Base-by-base conservation (phyloP, 345 rosid genomes). In the Moringa oleifera region DNA sequence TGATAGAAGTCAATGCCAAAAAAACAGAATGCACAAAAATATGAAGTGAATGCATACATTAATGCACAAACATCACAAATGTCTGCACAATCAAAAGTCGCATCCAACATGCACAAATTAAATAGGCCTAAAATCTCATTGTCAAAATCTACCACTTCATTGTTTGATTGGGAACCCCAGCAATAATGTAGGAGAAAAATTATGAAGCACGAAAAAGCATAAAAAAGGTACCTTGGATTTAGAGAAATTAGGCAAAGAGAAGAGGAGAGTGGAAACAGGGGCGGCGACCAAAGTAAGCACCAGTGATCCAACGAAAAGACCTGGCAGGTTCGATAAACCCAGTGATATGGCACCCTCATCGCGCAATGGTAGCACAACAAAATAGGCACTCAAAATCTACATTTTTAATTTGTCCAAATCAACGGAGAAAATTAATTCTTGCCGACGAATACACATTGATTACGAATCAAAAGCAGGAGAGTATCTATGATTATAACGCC, bases 271-370 rank as follows among this genome's bases (percentile, higher is more conserved):
- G 58, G 98, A 89, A 57, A 89, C 59, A 61, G 98, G 98, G 3
- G 90, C 98, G 53, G 96, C 96, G 18, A 89, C 74, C 67, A 92
- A 72, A 51, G 98, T 92, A 45, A 92, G 90, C 25, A 75, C 57
- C 51, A 92, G 62, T 0, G 98, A 89, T 41, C 98, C 98, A 11
- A 84, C 55, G 64, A 92, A 92, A 2, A 89, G 80, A 20, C 81
- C 77, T 0, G 98, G 97, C 20, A 92, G 84, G 58, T 84, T 87
- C 22, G 98, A 89, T 51, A 92, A 72, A 0, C 97, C 97, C 0
- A 92, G 79, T 0, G 95, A 89, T 71, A 92, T 87, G 5, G 97
- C 95, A 1, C 96, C 96, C 53, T 93, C 97, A 25, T 93, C 97
- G 24, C 96, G 87, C 68, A 93, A 81, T 11, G 98, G 94, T 22